Conservation (phyloP, 306 rosid genomes). For the Calophaca sinica region DNA sequence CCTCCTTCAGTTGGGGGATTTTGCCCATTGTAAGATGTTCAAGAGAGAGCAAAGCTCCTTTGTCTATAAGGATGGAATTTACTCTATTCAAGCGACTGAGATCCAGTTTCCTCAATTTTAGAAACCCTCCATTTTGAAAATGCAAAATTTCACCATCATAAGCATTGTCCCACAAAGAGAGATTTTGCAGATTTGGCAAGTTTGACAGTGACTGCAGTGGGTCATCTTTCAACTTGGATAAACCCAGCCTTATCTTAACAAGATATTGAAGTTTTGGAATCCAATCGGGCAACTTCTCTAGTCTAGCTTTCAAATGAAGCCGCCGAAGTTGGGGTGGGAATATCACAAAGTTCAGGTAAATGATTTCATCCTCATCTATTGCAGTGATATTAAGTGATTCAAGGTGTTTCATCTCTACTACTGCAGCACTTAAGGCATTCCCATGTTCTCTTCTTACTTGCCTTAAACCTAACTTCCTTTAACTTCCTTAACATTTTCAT, state of each 20-base stretch:
- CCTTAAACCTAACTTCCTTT: not conserved
- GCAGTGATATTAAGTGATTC: slow-evolving; percentile 28
- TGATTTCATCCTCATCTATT: slow-evolving; percentile 6
- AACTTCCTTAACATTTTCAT: not conserved
- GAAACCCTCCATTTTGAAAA: slow-evolving; percentile 26
- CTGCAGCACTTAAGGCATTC: not conserved
- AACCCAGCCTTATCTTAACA: slow-evolving; percentile 11
- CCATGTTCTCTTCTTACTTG: not conserved
- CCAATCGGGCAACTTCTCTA: slow-evolving; percentile 22
- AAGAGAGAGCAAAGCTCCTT: not conserved
- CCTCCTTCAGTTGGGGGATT: slow-evolving; percentile 4
- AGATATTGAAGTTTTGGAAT: slow-evolving; percentile 30
- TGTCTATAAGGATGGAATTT: not conserved
- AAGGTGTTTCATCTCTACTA: not conserved
- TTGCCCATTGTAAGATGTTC: not conserved
- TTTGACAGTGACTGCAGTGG: slow-evolving; percentile 15
- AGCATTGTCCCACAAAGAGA: slow-evolving; percentile 23
- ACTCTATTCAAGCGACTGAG: not conserved
- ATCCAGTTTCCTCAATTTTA: not conserved
- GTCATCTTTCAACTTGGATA: slow-evolving; percentile 11
- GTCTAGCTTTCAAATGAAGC: slow-evolving; percentile 18
- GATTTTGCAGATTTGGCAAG: slow-evolving; percentile 12
- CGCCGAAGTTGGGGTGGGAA: not conserved
- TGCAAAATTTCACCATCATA: not conserved
- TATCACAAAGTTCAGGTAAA: not conserved